Evolutionary conservation across 768 basidiomycete genomes (phyloP).

Genomic region (Vararia minispora): DNA sequence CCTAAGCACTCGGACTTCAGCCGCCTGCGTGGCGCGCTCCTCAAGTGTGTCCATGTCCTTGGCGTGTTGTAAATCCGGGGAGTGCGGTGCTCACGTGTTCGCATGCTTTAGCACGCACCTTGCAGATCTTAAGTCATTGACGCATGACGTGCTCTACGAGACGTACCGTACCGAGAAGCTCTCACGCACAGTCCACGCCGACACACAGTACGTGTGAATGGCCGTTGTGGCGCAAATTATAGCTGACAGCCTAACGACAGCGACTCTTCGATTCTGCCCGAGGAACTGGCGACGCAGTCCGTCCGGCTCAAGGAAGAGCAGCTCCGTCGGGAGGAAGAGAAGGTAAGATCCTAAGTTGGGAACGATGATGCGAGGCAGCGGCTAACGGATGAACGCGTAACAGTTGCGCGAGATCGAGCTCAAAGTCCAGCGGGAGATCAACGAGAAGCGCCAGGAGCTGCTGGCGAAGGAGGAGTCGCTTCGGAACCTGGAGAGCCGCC

Average conservation of each 20-base stretch:
- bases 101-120: slow-evolving; percentile 81
- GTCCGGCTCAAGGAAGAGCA: slow-evolving; percentile 99
- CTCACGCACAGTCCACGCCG: slow-evolving; percentile 77
- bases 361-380: too few relatives aligned
- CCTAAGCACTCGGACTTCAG: slow-evolving; percentile 99
- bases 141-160: slow-evolving; percentile 90
- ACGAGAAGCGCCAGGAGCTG: slow-evolving; percentile 93
- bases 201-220: slow-evolving; percentile 46
- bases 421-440: slow-evolving; percentile 96
- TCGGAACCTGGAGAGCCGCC: slow-evolving; percentile 81
- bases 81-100: slow-evolving; percentile 2
- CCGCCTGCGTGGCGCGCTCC: slow-evolving; percentile 79
- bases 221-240: background rate
- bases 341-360: too few relatives aligned
- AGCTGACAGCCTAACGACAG: slow-evolving; percentile 27
- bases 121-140: slow-evolving; percentile 87
- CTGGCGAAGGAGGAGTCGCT: slow-evolving; percentile 94
- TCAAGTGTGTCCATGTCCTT: slow-evolving; percentile 47
- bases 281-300: slow-evolving; percentile 93
- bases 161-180: slow-evolving; percentile 98
- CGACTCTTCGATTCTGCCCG: slow-evolving; percentile 86
- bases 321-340: slow-evolving; percentile 92
- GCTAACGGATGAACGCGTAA: slow-evolving; percentile 1
- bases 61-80: too few relatives aligned
- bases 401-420: slow-evolving; percentile 95